Evolutionary conservation across 2,329 filamentous ascomycete genomes (phyloP).

Genomic region (Penicillium griseofulvum): DNA sequence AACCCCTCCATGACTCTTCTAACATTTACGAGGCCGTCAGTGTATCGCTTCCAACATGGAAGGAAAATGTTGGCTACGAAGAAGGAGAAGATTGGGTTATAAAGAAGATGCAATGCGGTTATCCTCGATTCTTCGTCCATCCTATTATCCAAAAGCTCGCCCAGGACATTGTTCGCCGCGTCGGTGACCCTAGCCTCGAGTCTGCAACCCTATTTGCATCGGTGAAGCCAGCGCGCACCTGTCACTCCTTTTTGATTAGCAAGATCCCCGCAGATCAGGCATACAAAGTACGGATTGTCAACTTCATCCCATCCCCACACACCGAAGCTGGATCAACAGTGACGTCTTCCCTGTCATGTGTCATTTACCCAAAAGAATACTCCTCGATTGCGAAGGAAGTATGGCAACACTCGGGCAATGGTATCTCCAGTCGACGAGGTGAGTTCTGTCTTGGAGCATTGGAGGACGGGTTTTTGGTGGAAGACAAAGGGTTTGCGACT

Average conservation of each 20-base stretch:
- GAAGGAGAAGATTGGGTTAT: constrained; percentile 88
- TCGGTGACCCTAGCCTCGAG: constrained; percentile 56
- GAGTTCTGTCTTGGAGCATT: constrained; percentile 82
- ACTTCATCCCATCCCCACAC: constrained; percentile 58
- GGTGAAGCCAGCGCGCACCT: constrained; percentile 65
- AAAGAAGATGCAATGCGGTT: constrained; percentile 80
- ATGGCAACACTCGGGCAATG: constrained; percentile 95
- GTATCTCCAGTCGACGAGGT: constrained; percentile 83
- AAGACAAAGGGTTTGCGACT: constrained; percentile 39
- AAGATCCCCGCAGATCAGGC: constrained; percentile 31
- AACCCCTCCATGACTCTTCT: constrained; percentile 23
- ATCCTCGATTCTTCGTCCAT: constrained; percentile 94
- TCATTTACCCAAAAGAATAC: constrained; percentile 67
- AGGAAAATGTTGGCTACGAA: constrained; percentile 86
- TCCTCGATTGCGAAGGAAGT: constrained; percentile 83
- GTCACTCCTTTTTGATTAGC: constrained; percentile 66
- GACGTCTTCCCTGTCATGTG: constrained; percentile 62
- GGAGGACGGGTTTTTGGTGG: constrained; percentile 64
- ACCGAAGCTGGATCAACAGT: constrained; percentile 60
- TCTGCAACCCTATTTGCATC: constrained; percentile 80
- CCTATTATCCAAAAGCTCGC: constrained; percentile 74
- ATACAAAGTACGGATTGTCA: constrained; percentile 55
- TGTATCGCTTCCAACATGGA: constrained; percentile 93
- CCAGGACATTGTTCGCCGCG: constrained; percentile 61
- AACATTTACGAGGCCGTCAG: constrained; percentile 73